A percentile compares a stretch with the other conserved stretches of the same genome.
phyloP scores from a whole-genome alignment of 257 asterid genomes.

The Solanum stenotomum region DNA sequence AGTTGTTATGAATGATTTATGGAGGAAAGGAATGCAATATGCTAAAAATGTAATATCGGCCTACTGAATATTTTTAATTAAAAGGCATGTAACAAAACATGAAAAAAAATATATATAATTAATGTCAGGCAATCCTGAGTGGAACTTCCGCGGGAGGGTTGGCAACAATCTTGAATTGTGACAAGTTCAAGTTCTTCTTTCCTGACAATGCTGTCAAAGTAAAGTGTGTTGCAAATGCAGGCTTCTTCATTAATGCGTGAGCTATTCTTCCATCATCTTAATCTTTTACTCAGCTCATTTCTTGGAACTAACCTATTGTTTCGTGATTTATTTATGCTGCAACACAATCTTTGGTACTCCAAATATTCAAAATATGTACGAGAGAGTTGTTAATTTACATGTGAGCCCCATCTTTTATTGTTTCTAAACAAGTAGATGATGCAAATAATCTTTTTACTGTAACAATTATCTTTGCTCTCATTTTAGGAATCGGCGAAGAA shows the following conservation, averaged over 20 bases:
- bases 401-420: conserved; percentile 15
- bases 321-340: conserved; percentile 20
- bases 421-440: background rate
- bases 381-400: conserved; percentile 57
- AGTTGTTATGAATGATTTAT: background rate
- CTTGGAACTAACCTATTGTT: background rate
- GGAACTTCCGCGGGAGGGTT: background rate
- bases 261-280: background rate
- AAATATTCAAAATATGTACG: conserved; percentile 39
- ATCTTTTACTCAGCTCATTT: conserved; percentile 18
- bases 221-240: background rate
- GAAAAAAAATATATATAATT: background rate
- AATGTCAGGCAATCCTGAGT: background rate
- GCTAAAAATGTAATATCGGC: background rate
- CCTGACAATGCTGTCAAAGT: background rate
- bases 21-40: background rate
- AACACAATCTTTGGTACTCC: conserved; percentile 58
- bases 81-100: background rate
- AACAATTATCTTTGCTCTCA: background rate
- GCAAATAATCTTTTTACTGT: background rate
- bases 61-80: background rate
- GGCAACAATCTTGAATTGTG: background rate
- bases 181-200: background rate
- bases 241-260: background rate
- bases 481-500: background rate